Conservation (phyloP, 139 green algal species). For the Parachlorella kessleri region DNA sequence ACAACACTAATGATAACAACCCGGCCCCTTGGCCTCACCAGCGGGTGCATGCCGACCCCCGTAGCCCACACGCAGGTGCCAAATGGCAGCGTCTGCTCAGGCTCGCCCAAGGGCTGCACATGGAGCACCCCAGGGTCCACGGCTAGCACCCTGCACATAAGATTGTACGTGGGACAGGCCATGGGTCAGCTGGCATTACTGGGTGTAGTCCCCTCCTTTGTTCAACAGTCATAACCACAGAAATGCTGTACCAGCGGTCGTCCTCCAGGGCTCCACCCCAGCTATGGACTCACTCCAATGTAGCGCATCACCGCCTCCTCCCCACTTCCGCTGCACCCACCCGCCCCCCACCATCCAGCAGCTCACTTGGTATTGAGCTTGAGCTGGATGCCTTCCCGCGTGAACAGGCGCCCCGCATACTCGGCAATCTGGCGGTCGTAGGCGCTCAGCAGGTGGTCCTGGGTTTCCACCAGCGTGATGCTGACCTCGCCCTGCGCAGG, state of each 20-base stretch:
- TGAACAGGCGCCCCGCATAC: slow-evolving; percentile 61
- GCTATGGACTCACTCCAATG: not conserved
- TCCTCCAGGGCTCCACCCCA: not conserved
- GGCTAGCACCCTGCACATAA: slow-evolving; percentile 9
- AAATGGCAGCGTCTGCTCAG: slow-evolving; percentile 57
- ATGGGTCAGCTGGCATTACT: too few relatives aligned
- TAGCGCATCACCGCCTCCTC: not conserved
- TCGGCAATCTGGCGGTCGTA: slow-evolving; percentile 86
- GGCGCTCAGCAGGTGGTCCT: slow-evolving; percentile 87
- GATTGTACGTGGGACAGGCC: too few relatives aligned
- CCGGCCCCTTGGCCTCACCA: too few relatives aligned
- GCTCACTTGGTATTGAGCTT: slow-evolving; percentile 27
- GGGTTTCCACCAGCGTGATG: slow-evolving; percentile 74
- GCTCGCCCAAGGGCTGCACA: slow-evolving; percentile 28
- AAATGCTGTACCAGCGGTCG: not conserved
- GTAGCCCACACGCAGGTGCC: slow-evolving; percentile 90
- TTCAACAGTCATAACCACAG: not conserved
- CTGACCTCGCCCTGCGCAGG: slow-evolving; percentile 45
- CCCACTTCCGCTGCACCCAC: not conserved
- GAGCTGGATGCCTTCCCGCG: slow-evolving; percentile 49
- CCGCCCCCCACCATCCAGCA: too few relatives aligned
- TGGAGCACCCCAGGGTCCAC: slow-evolving; percentile 14
- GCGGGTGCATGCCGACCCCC: slow-evolving; percentile 85
- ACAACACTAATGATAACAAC: too few relatives aligned
- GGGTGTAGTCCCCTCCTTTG: too few relatives aligned